Percentiles rank a stretch among this genome's conserved stretches.
These are phyloP conservation scores for Fremontodendron californicum DNA, from an alignment of 345 rosid genomes.

Conservation along the genomic window DNA sequence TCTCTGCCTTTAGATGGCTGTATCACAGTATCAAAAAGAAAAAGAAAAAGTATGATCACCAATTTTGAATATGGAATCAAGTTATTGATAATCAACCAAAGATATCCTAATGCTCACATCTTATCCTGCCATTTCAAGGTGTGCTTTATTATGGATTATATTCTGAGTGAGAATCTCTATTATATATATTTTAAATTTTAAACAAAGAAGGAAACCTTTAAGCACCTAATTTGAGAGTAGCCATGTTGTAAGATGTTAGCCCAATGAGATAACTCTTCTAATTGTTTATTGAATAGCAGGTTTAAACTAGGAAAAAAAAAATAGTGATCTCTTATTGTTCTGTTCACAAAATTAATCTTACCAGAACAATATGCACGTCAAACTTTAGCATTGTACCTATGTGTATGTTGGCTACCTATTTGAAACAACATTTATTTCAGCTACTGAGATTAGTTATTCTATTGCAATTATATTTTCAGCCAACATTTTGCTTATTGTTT, in stretches of 20 bases:
- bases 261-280: neutral
- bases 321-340: neutral
- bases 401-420: neutral
- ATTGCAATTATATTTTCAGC: neutral
- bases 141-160: neutral
- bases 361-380: neutral
- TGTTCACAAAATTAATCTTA: neutral
- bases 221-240: neutral
- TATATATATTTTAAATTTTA: neutral
- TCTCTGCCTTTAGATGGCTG: neutral
- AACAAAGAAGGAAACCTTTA: neutral
- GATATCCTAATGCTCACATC: neutral
- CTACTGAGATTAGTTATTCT: neutral
- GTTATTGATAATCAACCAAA: neutral
- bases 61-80: neutral
- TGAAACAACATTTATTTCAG: neutral
- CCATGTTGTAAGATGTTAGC: conserved; percentile 2
- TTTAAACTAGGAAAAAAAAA: neutral
- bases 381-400: neutral
- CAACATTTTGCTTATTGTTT: neutral
- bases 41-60: neutral
- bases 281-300: neutral
- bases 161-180: neutral
- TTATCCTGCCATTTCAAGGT: too few relatives aligned
- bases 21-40: too few relatives aligned